phyloP scores from a whole-genome alignment of 176 grass and related monocot species.

The Cocos nucifera region DNA sequence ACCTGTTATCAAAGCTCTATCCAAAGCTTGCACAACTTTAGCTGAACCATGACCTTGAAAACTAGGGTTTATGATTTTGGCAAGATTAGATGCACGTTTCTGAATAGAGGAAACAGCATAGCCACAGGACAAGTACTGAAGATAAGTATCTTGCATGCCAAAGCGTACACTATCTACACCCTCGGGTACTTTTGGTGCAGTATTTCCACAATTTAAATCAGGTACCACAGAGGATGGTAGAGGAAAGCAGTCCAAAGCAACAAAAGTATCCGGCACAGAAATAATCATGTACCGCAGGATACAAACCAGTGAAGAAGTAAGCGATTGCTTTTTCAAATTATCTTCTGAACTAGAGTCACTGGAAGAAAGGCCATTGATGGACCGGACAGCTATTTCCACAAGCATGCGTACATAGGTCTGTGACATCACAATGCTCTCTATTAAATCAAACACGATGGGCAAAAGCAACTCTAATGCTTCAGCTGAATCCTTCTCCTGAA shows the following conservation, averaged over 20 bases:
- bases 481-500: slow-evolving; percentile 81
- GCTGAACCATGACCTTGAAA: slow-evolving; percentile 69
- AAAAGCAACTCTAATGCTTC: slow-evolving; percentile 88
- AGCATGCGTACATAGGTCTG: slow-evolving; percentile 78
- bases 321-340: slow-evolving; percentile 48
- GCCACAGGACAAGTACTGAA: slow-evolving; percentile 75
- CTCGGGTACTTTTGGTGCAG: slow-evolving; percentile 54
- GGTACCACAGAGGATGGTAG: slow-evolving; percentile 60
- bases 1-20: slow-evolving; percentile 65
- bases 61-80: slow-evolving; percentile 73
- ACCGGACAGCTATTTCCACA: slow-evolving; percentile 58
- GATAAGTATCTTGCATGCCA: slow-evolving; percentile 55
- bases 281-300: slow-evolving; percentile 80
- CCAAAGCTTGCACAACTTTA: slow-evolving; percentile 87
- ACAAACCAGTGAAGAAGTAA: slow-evolving; percentile 59
- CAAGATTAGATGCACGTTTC: slow-evolving; percentile 66
- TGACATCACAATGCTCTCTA: slow-evolving; percentile 71
- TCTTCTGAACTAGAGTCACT: slow-evolving; percentile 24
- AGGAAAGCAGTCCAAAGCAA: slow-evolving; percentile 97
- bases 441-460: slow-evolving; percentile 53
- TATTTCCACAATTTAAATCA: slow-evolving; percentile 58
- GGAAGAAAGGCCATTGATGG: slow-evolving; percentile 47
- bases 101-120: slow-evolving; percentile 73
- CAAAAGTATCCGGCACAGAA: slow-evolving; percentile 87
- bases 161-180: slow-evolving; percentile 47